A percentile compares a stretch with the other conserved stretches of the same genome.
phyloP scores from a whole-genome alignment of 768 basidiomycete species.

The Candolleomyces aberdarensis region DNA sequence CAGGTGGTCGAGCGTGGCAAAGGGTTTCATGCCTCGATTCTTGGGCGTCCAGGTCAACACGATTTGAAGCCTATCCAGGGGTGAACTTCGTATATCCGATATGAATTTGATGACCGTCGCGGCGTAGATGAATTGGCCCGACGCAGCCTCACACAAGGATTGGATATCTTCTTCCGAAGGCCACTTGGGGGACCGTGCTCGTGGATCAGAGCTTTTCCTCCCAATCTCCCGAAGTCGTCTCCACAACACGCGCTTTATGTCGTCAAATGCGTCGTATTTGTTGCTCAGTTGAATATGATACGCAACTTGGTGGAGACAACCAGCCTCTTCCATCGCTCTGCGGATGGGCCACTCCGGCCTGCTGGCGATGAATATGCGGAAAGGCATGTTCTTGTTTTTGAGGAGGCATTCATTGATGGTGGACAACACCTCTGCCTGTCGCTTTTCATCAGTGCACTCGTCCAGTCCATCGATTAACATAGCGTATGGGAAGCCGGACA shows the following conservation, averaged over 20 bases:
- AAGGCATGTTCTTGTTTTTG: neutral
- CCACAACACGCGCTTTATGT: neutral
- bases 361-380: constrained; percentile 14
- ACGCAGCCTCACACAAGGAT: constrained; percentile 7
- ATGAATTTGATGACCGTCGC: constrained; percentile 12
- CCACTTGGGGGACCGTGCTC: constrained; percentile 2
- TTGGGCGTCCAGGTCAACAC: neutral
- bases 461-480: constrained; percentile 13
- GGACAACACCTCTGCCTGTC: constrained; percentile 9
- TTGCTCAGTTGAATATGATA: constrained; percentile 1
- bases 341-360: constrained; percentile 11
- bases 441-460: constrained; percentile 11
- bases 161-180: constrained; percentile 6
- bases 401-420: constrained; percentile 5
- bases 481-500: neutral
- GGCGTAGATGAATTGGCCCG: constrained; percentile 14
- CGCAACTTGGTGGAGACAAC: neutral
- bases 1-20: constrained; percentile 6
- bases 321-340: neutral
- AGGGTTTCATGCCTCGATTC: no score
- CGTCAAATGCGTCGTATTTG: neutral
- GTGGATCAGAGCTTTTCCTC: neutral
- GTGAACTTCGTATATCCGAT: constrained; percentile 7
- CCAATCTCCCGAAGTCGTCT: constrained; percentile 1
- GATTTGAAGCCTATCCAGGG: neutral